Conservation (phyloP, 345 rosid species). For the Eucalyptus pauciflora region DNA sequence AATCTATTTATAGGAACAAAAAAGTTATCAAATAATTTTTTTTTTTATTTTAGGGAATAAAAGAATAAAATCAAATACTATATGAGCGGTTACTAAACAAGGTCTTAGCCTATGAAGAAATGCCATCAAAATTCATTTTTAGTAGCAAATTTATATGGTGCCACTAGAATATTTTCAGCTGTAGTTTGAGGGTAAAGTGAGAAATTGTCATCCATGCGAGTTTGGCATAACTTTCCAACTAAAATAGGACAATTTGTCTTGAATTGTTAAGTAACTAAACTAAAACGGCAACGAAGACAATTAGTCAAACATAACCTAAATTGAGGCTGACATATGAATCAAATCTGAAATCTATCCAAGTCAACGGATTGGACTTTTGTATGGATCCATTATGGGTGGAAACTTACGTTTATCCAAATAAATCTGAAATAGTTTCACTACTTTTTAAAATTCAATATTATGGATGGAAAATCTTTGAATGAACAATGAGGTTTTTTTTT, state of each 20-base stretch:
- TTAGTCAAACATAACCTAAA: background rate
- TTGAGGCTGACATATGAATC: background rate
- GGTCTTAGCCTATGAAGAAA: background rate
- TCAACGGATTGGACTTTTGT: background rate
- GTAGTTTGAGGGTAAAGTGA: background rate
- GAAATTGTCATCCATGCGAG: background rate
- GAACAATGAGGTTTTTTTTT: background rate
- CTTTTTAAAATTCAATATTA: background rate
- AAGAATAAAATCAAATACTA: too few species aligned
- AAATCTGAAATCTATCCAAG: background rate
- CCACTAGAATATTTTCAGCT: background rate
- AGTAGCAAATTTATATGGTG: background rate
- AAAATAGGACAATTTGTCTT: background rate
- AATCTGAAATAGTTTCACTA: background rate
- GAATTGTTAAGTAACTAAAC: background rate
- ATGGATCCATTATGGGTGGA: background rate
- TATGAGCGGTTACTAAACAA: fast-evolving
- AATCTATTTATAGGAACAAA: fast-evolving
- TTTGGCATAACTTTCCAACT: background rate
- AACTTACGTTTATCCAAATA: background rate
- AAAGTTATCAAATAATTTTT: too few species aligned
- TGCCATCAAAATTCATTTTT: background rate
- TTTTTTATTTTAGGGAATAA: too few species aligned
- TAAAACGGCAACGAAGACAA: background rate
- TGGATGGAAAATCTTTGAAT: background rate